Percentiles rank a stretch among this genome's conserved stretches.
Conservation (phyloP, 2,329 filamentous ascomycete genomes). For the Sclerotiophoma versabilis region DNA sequence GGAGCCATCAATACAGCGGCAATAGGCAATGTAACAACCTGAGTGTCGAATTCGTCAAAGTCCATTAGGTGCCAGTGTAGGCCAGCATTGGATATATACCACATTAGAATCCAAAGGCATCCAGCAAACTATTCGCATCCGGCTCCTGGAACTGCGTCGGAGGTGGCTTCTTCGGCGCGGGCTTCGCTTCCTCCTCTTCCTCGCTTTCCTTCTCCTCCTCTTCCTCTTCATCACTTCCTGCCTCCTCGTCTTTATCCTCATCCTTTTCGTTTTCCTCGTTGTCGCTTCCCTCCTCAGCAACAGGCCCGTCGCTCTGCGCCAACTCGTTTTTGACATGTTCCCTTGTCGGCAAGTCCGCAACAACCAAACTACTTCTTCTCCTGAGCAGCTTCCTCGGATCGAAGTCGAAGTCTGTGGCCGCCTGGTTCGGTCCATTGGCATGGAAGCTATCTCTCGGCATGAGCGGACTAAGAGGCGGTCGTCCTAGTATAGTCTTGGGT, state of each 20-base stretch:
- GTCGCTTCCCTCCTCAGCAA: slow-evolving; percentile 30
- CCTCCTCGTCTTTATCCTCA: slow-evolving; percentile 39
- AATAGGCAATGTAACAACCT: neutral
- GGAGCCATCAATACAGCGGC: neutral
- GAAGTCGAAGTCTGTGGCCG: slow-evolving; percentile 44
- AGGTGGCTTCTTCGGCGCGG: slow-evolving; percentile 66
- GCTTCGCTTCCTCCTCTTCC: slow-evolving; percentile 51
- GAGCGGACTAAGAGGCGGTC: slow-evolving; percentile 35
- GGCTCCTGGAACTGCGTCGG: slow-evolving; percentile 90
- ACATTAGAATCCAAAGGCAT: slow-evolving; percentile 85
- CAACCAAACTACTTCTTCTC: slow-evolving; percentile 77
- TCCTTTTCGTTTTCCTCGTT: slow-evolving; percentile 48
- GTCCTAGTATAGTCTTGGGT: slow-evolving; percentile 22
- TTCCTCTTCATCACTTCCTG: slow-evolving; percentile 36
- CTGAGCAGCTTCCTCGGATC: slow-evolving; percentile 74
- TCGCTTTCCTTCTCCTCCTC: slow-evolving; percentile 44
- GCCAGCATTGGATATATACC: neutral
- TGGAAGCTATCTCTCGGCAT: slow-evolving; percentile 36
- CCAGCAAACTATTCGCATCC: slow-evolving; percentile 84
- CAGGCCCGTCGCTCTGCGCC: slow-evolving; percentile 20
- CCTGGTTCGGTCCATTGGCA: slow-evolving; percentile 25
- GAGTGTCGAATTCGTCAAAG: no score
- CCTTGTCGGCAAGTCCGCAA: slow-evolving; percentile 70
- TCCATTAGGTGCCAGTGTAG: neutral
- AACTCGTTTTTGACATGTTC: slow-evolving; percentile 34